Base-by-base conservation (phyloP, 2,329 filamentous ascomycete species). In the Rachicladosporium sp. region DNA sequence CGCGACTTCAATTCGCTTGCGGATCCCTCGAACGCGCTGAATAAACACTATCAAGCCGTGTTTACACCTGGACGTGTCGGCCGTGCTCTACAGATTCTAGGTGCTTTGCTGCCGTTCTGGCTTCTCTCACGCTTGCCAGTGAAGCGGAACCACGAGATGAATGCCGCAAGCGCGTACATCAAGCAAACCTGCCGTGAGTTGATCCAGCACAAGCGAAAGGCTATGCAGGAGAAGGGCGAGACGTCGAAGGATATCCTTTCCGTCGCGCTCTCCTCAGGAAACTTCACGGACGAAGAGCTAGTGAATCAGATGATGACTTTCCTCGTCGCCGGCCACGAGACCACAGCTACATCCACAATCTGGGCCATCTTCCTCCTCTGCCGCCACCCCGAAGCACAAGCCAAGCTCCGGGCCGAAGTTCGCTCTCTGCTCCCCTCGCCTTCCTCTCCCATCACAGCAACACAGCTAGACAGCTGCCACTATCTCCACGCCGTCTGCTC, bases 321-420 rank as follows among this genome's bases (percentile, higher is more conserved):
- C 46, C 50, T 75, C 3, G 70, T 69, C 4, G 69, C 69, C 11
- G 70, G 49, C 10, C 83, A 89, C 57, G 82, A 88, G 61, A 88
- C 83, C 1, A 88, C 82, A 0, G 75, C 83, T 1, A 71, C 77
- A 1, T 71, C 82, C 12, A 68, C 89, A 54, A 80, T 77, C 9
- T 89, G 82, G 81, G 73, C 78, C 4, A 60, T 77, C 4, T 83
- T 85, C 52, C 64, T 79, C 29, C 70, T 91, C n/a, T 74, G 74
- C 49, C 68, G 69, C 12, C 61, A 85, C 50, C 78, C 74, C 0
- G 68, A 76, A 0, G 65, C 82, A 2, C 82, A 91, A 61, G 60
- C 60, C 13, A 70, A 70, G 2, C 72, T 93, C 3, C 78, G 84
- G 13, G 62, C 68, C 8, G 85, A 91, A 57, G 62, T 93, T 34